Conservation (phyloP, 208 protist genomes). For the Trypanosoma cruzi region DNA sequence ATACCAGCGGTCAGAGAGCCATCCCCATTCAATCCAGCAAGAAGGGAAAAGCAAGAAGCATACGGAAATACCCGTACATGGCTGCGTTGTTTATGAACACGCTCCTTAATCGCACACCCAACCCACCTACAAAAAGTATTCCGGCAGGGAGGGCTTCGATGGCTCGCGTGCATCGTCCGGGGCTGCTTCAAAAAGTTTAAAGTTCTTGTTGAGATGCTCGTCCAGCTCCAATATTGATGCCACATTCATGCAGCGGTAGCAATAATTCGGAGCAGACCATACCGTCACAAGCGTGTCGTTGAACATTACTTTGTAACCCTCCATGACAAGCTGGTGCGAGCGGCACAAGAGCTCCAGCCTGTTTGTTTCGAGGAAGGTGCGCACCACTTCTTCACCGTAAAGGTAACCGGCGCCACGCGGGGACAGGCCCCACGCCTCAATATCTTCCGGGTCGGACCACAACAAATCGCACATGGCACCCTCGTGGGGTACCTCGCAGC, state of each 20-base stretch:
- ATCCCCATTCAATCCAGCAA: too few relatives aligned
- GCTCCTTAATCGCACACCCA: too few relatives aligned
- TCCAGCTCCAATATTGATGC: conserved; percentile 94
- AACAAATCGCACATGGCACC: conserved; percentile 99
- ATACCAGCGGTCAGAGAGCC: too few relatives aligned
- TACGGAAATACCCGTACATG: too few relatives aligned
- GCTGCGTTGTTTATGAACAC: too few relatives aligned
- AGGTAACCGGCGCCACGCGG: conserved; percentile 98
- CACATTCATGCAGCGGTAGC: too few relatives aligned
- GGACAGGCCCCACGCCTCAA: conserved; percentile 96
- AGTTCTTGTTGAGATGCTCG: conserved; percentile 76
- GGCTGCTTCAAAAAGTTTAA: conserved; percentile 82
- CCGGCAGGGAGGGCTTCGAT: conserved; percentile 81
- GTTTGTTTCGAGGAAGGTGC: conserved; percentile 99
- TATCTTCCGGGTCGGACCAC: conserved; percentile 98
- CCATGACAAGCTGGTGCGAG: conserved; percentile 97
- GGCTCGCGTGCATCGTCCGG: conserved; percentile 74
- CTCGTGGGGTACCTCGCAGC: conserved; percentile 98
- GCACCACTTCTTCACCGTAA: conserved; percentile 98
- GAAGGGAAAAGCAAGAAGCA: too few relatives aligned
- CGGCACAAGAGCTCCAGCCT: conserved; percentile 96
- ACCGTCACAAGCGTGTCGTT: conserved; percentile 93
- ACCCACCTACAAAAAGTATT: conserved; percentile 80
- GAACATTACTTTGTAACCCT: conserved; percentile 95
- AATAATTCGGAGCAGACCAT: conserved; percentile 96